Percentiles rank a stretch among this genome's conserved stretches.
phyloP scores from a whole-genome alignment of 2,329 filamentous ascomycete species.

The Botrytis paeoniae region DNA sequence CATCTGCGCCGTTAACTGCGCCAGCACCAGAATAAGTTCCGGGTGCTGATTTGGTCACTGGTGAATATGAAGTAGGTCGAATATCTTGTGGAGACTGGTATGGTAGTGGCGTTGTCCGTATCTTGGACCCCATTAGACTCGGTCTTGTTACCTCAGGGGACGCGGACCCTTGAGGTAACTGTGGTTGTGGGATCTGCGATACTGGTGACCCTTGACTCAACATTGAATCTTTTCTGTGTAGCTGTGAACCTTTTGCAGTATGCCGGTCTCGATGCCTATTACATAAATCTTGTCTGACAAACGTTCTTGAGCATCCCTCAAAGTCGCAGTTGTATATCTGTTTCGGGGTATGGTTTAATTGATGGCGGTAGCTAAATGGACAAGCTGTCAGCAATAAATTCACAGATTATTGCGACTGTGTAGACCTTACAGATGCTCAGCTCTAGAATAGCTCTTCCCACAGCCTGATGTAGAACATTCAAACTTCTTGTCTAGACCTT shows the following conservation, averaged over 20 bases:
- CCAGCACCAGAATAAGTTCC: constrained; percentile 32
- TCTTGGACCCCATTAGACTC: constrained; percentile 29
- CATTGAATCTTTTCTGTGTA: constrained; percentile 70
- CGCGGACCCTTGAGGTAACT: constrained; percentile 30
- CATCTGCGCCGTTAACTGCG: constrained; percentile 32
- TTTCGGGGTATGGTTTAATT: constrained; percentile 93
- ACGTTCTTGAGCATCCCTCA: constrained; percentile 82
- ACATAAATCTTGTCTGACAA: constrained; percentile 90
- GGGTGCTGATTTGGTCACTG: constrained; percentile 32
- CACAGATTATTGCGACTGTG: not conserved
- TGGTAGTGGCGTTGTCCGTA: constrained; percentile 32
- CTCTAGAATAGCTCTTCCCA: constrained; percentile 93
- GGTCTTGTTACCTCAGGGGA: constrained; percentile 37
- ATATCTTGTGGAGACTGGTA: constrained; percentile 37
- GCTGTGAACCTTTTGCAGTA: constrained; percentile 72
- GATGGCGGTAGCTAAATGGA: constrained; percentile 68
- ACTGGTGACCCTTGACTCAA: constrained; percentile 45
- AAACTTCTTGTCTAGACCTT: constrained; percentile 77
- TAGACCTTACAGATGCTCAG: constrained; percentile 79
- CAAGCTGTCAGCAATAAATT: constrained; percentile 18
- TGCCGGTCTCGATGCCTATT: constrained; percentile 80
- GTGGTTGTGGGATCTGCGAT: constrained; percentile 28
- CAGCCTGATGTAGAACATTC: constrained; percentile 83
- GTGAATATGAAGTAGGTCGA: constrained; percentile 34
- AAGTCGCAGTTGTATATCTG: constrained; percentile 94